Evolutionary conservation across 2,329 filamentous ascomycete species (phyloP).

Genomic region (Xylariaceae sp.): DNA sequence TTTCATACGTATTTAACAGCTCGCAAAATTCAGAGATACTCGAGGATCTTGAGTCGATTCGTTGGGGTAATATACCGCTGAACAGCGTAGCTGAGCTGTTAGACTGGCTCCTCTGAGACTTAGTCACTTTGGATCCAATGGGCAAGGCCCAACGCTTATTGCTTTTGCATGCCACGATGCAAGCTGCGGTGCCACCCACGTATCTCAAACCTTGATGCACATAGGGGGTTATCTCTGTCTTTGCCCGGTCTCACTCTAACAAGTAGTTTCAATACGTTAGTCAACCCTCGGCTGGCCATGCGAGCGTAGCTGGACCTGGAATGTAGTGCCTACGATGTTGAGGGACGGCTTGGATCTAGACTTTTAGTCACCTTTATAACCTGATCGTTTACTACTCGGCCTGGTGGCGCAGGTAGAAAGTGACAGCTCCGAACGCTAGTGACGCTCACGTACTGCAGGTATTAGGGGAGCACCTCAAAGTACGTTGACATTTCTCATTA

Average conservation of each 20-base stretch:
- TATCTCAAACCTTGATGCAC: background rate
- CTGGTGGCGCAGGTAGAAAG: background rate
- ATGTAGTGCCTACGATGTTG: too few relatives aligned
- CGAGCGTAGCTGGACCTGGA: background rate
- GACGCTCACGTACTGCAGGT: too few relatives aligned
- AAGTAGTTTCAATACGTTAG: background rate
- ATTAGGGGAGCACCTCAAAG: background rate
- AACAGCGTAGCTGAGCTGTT: too few relatives aligned
- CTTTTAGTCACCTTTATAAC: background rate
- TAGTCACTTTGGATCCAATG: background rate
- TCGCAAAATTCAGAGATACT: too few relatives aligned
- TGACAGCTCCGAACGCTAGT: background rate
- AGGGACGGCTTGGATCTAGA: too few relatives aligned
- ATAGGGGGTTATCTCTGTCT: constrained; percentile 7
- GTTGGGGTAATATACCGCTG: too few relatives aligned
- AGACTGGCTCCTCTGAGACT: constrained; percentile 3
- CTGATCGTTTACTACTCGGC: background rate
- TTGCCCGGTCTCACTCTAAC: constrained; percentile 1
- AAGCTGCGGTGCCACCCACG: background rate
- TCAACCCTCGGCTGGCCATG: background rate
- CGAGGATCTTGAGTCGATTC: too few relatives aligned
- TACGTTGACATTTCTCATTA: background rate
- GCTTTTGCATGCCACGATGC: constrained; percentile 15
- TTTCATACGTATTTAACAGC: too few relatives aligned
- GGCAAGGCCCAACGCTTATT: constrained; percentile 7